Evolutionary conservation across 2,329 filamentous ascomycete genomes (phyloP).

Genomic region (Nemania bipapillata): DNA sequence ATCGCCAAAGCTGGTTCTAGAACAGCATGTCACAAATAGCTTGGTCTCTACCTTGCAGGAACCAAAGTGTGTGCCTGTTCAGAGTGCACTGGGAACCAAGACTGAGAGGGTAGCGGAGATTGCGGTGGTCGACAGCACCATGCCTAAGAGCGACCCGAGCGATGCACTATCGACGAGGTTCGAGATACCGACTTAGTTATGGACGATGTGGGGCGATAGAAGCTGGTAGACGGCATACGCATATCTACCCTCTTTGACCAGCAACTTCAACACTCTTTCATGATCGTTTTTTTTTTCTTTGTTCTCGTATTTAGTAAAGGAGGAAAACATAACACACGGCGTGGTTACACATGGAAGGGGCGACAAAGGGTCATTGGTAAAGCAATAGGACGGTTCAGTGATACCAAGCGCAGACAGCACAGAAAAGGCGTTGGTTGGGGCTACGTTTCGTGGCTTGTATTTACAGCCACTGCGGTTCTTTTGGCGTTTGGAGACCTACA

Average conservation of each 20-base stretch:
- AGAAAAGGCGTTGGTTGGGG: conserved; percentile 23
- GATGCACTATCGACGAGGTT: conserved; percentile 21
- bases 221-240: too few relatives aligned
- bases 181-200: conserved; percentile 18
- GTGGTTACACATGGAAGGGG: neutral
- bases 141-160: neutral
- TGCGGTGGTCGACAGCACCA: neutral
- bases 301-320: neutral
- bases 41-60: neutral
- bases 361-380: neutral
- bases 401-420: conserved; percentile 2
- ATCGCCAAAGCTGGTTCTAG: conserved; percentile 38
- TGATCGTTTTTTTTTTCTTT: neutral
- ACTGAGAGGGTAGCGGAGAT: neutral
- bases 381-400: neutral
- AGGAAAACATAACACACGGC: neutral
- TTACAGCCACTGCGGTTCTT: neutral
- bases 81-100: neutral
- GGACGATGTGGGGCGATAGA: neutral
- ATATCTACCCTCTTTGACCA: neutral
- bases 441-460: conserved; percentile 1
- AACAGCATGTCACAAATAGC: conserved; percentile 13
- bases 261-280: neutral
- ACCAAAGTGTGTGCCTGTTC: neutral
- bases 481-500: neutral